Evolutionary conservation across 345 rosid genomes (phyloP).

Genomic region (Populus simonii): DNA sequence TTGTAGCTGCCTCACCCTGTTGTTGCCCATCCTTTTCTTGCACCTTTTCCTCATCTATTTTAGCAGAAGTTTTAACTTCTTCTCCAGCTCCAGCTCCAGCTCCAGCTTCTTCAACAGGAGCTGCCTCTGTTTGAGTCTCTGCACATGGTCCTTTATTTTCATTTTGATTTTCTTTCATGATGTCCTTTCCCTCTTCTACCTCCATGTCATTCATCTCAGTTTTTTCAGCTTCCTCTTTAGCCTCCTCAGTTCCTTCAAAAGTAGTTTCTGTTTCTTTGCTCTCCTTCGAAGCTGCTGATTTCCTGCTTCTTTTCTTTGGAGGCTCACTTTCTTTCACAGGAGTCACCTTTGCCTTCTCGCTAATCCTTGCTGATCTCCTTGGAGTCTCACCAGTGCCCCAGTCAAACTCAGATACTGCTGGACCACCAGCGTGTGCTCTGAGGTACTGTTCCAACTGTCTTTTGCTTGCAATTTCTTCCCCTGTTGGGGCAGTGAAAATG

Average conservation of each 20-base stretch:
- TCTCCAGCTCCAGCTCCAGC: slow-evolving; percentile 23
- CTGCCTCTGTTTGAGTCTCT: slow-evolving; percentile 16
- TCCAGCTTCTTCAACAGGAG: slow-evolving; percentile 20
- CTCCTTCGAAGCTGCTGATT: slow-evolving; percentile 17
- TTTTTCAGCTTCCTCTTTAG: slow-evolving; percentile 43
- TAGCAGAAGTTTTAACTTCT: slow-evolving; percentile 22
- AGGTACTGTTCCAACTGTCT: slow-evolving; percentile 38
- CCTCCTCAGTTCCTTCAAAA: slow-evolving; percentile 18
- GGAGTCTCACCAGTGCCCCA: slow-evolving; percentile 39
- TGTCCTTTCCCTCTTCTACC: slow-evolving; percentile 24
- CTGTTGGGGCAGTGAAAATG: slow-evolving; percentile 29
- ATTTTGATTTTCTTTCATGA: slow-evolving; percentile 9
- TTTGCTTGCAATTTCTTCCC: slow-evolving; percentile 29
- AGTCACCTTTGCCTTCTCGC: slow-evolving; percentile 24
- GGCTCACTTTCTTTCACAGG: slow-evolving; percentile 16
- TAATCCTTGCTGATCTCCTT: slow-evolving; percentile 33
- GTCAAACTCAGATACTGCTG: slow-evolving; percentile 26
- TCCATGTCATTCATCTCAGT: slow-evolving; percentile 18
- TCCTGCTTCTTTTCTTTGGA: slow-evolving; percentile 24
- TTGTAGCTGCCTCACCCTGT: slow-evolving; percentile 22
- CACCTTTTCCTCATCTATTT: slow-evolving; percentile 14
- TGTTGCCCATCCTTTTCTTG: slow-evolving; percentile 26
- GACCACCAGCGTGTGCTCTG: slow-evolving; percentile 33
- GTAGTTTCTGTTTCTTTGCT: slow-evolving; percentile 13
- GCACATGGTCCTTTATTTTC: slow-evolving; percentile 6